Percentiles rank a stretch among this genome's conserved stretches.
Conservation (phyloP, 2,329 filamentous ascomycete genomes). For the Verticillium nubilum region DNA sequence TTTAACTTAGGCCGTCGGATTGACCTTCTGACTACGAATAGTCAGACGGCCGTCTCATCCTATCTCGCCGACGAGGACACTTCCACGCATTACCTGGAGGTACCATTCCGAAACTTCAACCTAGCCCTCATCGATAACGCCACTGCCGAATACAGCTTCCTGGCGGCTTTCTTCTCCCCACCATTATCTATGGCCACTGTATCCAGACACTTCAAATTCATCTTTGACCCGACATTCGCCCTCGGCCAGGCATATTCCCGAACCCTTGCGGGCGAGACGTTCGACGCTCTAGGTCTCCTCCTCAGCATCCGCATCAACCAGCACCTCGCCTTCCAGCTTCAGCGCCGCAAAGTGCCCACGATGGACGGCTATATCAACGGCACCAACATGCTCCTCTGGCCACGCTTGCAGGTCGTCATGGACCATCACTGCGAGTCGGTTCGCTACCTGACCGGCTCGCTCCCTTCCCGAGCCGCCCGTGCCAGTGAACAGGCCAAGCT, state of each 20-base stretch:
- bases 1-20: constrained; percentile 84
- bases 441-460: constrained; percentile 52
- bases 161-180: constrained; percentile 83
- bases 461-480: constrained; percentile 38
- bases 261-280: constrained; percentile 67
- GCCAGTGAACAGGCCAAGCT: constrained; percentile 47
- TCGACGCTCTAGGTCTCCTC: constrained; percentile 80
- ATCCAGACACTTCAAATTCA: constrained; percentile 76
- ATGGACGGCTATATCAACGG: constrained; percentile 90
- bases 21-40: constrained; percentile 71
- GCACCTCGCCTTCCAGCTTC: constrained; percentile 88
- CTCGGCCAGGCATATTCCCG: constrained; percentile 75
- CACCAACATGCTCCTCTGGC: constrained; percentile 95
- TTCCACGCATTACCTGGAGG: constrained; percentile 78
- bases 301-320: constrained; percentile 93
- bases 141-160: constrained; percentile 89
- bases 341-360: constrained; percentile 83
- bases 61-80: constrained; percentile 91
- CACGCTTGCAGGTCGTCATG: constrained; percentile 89
- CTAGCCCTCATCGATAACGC: constrained; percentile 90
- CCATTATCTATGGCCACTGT: constrained; percentile 70
- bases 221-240: constrained; percentile 86
- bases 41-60: constrained; percentile 73
- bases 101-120: constrained; percentile 91
- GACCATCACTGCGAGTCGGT: constrained; percentile 88